A percentile compares a stretch with the other conserved stretches of the same genome.
These are phyloP conservation scores for Tricholoma bakamatsutake DNA, from an alignment of 768 basidiomycete species.

Conservation along the genomic window DNA sequence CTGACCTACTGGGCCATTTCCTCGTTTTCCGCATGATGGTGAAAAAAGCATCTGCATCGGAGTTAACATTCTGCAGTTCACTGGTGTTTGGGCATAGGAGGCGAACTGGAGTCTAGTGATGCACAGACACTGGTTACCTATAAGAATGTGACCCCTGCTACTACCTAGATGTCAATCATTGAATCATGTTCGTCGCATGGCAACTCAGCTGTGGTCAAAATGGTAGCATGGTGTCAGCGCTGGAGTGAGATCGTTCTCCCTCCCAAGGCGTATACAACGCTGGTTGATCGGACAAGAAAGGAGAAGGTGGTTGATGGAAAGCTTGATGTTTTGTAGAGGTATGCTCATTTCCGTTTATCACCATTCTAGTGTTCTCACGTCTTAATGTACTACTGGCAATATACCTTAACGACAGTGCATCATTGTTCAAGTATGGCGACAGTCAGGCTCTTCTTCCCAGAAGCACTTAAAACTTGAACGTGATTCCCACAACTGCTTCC, in stretches of 20 bases:
- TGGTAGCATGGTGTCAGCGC: constrained; percentile 32
- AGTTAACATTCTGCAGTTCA: constrained; percentile 30
- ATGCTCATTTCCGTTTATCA: too few species aligned
- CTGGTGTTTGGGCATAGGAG: too few species aligned
- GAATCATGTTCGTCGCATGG: constrained; percentile 28
- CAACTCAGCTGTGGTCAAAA: constrained; percentile 31
- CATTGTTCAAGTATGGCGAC: too few species aligned
- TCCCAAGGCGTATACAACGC: constrained; percentile 18
- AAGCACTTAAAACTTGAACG: too few species aligned
- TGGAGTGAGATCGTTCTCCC: constrained; percentile 29
- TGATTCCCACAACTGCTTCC: too few species aligned
- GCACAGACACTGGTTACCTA: constrained; percentile 2
- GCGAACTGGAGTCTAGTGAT: background rate
- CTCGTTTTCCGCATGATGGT: constrained; percentile 30
- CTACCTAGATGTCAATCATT: constrained; percentile 23
- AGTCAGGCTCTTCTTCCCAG: too few species aligned
- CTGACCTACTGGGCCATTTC: constrained; percentile 42
- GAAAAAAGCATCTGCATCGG: constrained; percentile 33
- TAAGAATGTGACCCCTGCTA: constrained; percentile 22
- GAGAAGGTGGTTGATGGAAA: constrained; percentile 17
- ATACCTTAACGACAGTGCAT: too few species aligned
- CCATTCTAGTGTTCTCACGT: too few species aligned
- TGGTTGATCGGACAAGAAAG: constrained; percentile 26
- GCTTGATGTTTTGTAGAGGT: too few species aligned
- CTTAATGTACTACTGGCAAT: too few species aligned